A percentile compares a stretch with the other conserved stretches of the same genome.
Conservation (phyloP, 495 filamentous ascomycete genomes). For the Hypoxylon fuscum region DNA sequence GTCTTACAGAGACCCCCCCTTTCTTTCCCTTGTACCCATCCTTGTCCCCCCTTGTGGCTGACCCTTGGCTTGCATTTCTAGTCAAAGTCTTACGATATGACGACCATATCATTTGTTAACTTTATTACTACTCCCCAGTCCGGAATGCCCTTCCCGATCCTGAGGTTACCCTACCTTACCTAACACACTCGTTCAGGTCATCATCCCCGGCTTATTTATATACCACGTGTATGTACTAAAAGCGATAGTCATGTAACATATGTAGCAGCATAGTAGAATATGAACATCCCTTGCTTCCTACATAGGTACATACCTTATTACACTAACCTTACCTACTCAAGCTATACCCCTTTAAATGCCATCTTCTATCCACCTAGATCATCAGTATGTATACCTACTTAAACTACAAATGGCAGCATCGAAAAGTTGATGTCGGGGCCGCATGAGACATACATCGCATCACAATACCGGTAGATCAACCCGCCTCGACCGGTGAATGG, state of each 20-base stretch:
- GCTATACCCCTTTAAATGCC: too few species aligned
- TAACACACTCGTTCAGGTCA: too few species aligned
- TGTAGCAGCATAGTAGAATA: too few species aligned
- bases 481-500: background rate
- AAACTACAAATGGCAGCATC: too few species aligned
- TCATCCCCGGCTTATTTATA: background rate
- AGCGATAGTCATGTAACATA: background rate
- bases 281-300: too few species aligned
- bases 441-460: background rate
- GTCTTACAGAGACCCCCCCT: constrained; percentile 32
- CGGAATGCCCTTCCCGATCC: too few species aligned
- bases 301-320: background rate
- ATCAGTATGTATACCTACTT: too few species aligned
- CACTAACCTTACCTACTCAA: background rate
- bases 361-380: too few species aligned
- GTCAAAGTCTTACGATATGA: background rate
- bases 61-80: constrained; percentile 17
- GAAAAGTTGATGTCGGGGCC: too few species aligned
- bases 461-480: background rate
- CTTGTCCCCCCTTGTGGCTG: constrained; percentile 3
- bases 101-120: too few species aligned
- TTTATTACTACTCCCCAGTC: too few species aligned
- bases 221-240: background rate
- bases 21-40: background rate
- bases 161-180: too few species aligned